phyloP scores from a whole-genome alignment of 805 yeast genomes.

The Candida michaelii region DNA sequence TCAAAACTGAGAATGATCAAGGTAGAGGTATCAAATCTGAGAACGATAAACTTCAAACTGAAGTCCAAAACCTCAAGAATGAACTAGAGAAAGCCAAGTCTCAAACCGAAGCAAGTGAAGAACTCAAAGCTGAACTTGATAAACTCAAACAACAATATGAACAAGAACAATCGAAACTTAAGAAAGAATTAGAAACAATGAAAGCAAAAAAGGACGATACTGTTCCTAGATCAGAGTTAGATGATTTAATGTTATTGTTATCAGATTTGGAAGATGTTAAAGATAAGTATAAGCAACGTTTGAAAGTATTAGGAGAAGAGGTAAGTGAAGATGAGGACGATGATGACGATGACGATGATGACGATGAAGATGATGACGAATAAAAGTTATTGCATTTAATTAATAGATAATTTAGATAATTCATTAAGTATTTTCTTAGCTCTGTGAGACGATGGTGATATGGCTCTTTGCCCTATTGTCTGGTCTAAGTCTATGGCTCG shows the following conservation, averaged over 20 bases:
- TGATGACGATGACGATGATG: constrained; percentile 37
- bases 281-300: constrained; percentile 51
- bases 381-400: constrained; percentile 5
- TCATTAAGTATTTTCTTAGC: neutral
- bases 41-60: neutral
- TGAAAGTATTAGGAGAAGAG: constrained; percentile 55
- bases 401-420: constrained; percentile 1
- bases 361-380: constrained; percentile 16
- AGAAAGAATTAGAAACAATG: neutral
- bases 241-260: constrained; percentile 74
- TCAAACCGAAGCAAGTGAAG: neutral
- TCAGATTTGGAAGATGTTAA: constrained; percentile 75
- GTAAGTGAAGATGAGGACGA: constrained; percentile 70
- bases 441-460: too few relatives aligned
- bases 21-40: neutral
- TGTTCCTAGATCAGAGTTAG: constrained; percentile 27
- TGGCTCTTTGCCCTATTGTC: too few relatives aligned
- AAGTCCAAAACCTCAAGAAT: neutral
- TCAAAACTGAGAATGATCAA: too few relatives aligned
- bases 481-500: too few relatives aligned
- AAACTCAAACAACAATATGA: neutral
- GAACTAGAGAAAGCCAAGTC: constrained; percentile 4
- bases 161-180: neutral
- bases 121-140: neutral
- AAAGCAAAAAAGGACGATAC: neutral